Percentiles rank a stretch among this genome's conserved stretches.
These are phyloP conservation scores for Pyrenochaeta sp. DNA, from an alignment of 2,329 filamentous ascomycete species.

Conservation along the genomic window DNA sequence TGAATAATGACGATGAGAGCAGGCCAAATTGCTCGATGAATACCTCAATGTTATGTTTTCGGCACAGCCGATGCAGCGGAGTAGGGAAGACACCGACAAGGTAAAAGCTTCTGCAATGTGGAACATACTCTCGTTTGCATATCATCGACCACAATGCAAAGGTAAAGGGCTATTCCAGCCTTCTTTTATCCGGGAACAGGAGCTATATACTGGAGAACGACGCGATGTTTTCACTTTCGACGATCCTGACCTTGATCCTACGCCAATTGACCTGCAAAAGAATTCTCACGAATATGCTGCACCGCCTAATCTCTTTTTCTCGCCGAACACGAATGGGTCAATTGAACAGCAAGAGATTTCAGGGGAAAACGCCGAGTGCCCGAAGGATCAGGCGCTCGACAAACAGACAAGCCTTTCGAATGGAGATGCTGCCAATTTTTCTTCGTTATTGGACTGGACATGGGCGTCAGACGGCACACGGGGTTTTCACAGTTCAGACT, in stretches of 20 bases:
- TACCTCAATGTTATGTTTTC: background rate
- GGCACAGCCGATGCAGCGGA: background rate
- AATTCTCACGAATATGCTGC: background rate
- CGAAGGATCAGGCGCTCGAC: no score
- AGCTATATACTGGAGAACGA: background rate
- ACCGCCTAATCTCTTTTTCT: background rate
- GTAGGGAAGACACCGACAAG: background rate
- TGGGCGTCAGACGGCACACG: background rate
- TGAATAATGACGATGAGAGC: background rate
- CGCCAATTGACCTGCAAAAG: background rate
- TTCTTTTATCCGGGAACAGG: background rate
- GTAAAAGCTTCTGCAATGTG: background rate
- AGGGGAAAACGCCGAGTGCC: background rate
- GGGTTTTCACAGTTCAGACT: background rate
- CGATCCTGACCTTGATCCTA: background rate
- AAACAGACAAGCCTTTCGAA: background rate
- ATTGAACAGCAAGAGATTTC: background rate
- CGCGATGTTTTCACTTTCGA: background rate
- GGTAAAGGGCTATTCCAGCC: background rate
- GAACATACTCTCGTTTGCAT: background rate
- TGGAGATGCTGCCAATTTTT: background rate
- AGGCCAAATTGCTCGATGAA: background rate
- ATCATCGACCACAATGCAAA: background rate
- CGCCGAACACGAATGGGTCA: background rate
- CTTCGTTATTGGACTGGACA: background rate